phyloP scores from a whole-genome alignment of 495 filamentous ascomycete species.

The Aspergillus cavernicola region DNA sequence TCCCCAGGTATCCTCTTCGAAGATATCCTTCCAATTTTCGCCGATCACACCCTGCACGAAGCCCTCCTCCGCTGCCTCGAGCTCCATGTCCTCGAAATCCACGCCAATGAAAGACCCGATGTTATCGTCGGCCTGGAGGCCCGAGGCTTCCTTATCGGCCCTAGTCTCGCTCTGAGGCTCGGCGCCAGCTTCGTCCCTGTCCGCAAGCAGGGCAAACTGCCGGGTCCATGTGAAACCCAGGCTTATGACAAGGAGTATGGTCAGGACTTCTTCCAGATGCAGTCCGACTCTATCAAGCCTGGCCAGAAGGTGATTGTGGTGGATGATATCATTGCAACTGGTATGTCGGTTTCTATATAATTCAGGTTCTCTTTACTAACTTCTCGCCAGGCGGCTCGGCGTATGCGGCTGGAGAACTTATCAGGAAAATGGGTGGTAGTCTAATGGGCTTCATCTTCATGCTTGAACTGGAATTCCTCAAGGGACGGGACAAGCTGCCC shows the following conservation, averaged over 20 bases:
- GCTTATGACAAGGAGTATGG: slow-evolving; percentile 95
- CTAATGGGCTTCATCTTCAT: slow-evolving; percentile 90
- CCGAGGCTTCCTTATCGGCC: slow-evolving; percentile 93
- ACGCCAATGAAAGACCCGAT: slow-evolving; percentile 64
- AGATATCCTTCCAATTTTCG: slow-evolving; percentile 97
- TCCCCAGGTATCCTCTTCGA: slow-evolving; percentile 93
- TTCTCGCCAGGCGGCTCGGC: slow-evolving; percentile 77
- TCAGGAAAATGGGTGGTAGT: slow-evolving; percentile 78
- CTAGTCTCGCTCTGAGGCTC: slow-evolving; percentile 78
- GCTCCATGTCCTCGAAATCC: slow-evolving; percentile 63
- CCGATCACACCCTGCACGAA: slow-evolving; percentile 67
- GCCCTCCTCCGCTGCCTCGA: slow-evolving; percentile 82
- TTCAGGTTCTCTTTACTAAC: not conserved
- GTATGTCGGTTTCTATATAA: slow-evolving; percentile 48
- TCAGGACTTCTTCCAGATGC: slow-evolving; percentile 94
- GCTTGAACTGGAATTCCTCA: slow-evolving; percentile 91
- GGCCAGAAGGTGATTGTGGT: slow-evolving; percentile 90
- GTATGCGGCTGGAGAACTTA: slow-evolving; percentile 78
- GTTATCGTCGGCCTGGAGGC: slow-evolving; percentile 92
- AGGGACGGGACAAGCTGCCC: slow-evolving; percentile 84
- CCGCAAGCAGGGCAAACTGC: slow-evolving; percentile 94
- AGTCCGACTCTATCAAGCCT: slow-evolving; percentile 73
- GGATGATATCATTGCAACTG: slow-evolving; percentile 98
- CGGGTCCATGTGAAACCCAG: slow-evolving; percentile 79
- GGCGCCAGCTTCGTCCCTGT: slow-evolving; percentile 91